Evolutionary conservation across 257 asterid species (phyloP).

Genomic region (Solanum habrochaites): DNA sequence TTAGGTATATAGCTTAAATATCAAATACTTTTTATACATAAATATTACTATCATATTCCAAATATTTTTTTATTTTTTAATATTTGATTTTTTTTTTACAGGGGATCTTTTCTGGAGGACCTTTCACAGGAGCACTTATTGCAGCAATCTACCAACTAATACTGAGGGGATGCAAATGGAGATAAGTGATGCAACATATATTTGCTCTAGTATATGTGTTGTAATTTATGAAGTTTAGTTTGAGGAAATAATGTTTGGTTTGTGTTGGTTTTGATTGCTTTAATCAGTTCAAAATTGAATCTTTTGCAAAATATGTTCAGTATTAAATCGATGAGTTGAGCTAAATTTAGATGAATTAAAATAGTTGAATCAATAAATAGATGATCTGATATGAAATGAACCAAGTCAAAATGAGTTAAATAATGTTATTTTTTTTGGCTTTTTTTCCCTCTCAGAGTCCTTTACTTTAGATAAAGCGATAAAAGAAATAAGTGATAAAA

Average conservation of each 20-base stretch:
- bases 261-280: neutral
- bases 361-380: neutral
- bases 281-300: neutral
- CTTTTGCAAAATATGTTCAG: neutral
- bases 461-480: neutral
- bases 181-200: neutral
- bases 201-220: neutral
- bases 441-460: accelerated
- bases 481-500: neutral
- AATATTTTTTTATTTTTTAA: neutral
- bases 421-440: neutral
- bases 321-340: neutral
- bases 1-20: neutral
- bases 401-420: neutral
- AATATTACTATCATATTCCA: neutral
- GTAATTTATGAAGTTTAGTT: neutral
- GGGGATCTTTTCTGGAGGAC: neutral
- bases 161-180: neutral
- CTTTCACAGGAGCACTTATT: neutral
- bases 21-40: neutral
- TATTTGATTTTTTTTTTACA: neutral
- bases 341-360: neutral
- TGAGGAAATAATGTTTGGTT: neutral
- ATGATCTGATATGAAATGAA: neutral
- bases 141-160: neutral